Conservation (phyloP, 2,329 filamentous ascomycete genomes). For the Fusarium xyrophilum region DNA sequence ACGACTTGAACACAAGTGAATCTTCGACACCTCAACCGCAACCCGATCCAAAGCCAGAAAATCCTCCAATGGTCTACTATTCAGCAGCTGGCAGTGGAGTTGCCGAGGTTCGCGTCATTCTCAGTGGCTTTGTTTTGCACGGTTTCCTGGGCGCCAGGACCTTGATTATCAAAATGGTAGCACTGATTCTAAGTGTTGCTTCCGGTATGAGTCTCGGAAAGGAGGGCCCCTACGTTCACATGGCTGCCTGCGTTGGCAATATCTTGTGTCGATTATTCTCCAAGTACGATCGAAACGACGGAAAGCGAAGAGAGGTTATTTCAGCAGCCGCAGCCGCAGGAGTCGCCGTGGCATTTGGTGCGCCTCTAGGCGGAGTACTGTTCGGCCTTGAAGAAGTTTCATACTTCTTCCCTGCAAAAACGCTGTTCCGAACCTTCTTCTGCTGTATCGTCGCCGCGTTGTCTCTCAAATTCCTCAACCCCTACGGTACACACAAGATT, state of each 20-base stretch:
- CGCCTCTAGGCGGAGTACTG: conserved; percentile 83
- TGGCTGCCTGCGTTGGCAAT: conserved; percentile 93
- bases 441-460: conserved; percentile 94
- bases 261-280: conserved; percentile 91
- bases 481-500: conserved; percentile 95
- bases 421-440: conserved; percentile 95
- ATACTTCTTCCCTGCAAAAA: conserved; percentile 98
- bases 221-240: conserved; percentile 96
- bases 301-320: conserved; percentile 90
- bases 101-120: conserved; percentile 94
- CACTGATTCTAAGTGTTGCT: conserved; percentile 84
- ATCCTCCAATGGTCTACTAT: conserved; percentile 87
- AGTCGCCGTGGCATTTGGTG: conserved; percentile 92
- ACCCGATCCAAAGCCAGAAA: conserved; percentile 47
- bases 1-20: conserved; percentile 53
- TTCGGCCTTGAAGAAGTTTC: conserved; percentile 95
- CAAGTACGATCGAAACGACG: conserved; percentile 95
- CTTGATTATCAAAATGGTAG: conserved; percentile 81
- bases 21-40: conserved; percentile 53
- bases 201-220: conserved; percentile 95
- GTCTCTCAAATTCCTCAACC: conserved; percentile 92
- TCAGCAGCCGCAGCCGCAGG: conserved; percentile 91
- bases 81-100: conserved; percentile 95
- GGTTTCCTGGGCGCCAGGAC: conserved; percentile 92
- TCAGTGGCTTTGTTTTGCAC: conserved; percentile 97